phyloP scores from a whole-genome alignment of 257 asterid species.

The Solanum ahanhuiri region DNA sequence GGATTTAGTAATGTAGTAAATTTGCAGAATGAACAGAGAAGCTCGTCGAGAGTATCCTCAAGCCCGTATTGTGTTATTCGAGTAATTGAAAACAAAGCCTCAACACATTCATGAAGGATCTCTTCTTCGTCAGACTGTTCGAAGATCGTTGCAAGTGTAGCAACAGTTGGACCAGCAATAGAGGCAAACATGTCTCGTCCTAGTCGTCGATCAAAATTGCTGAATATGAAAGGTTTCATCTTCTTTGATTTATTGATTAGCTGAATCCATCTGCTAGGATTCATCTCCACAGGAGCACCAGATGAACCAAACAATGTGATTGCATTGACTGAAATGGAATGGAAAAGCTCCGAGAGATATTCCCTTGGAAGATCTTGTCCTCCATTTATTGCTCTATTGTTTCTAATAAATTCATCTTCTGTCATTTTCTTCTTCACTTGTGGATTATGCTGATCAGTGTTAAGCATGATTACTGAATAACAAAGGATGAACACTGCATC shows the following conservation, averaged over 20 bases:
- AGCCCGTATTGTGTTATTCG: conserved; percentile 75
- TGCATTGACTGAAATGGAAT: conserved; percentile 54
- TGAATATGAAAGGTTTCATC: conserved; percentile 40
- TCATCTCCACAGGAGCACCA: conserved; percentile 40
- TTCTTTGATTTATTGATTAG: conserved; percentile 53
- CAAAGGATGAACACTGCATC: conserved; percentile 70
- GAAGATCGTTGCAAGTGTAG: conserved; percentile 77
- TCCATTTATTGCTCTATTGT: conserved; percentile 67
- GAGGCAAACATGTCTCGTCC: conserved; percentile 88
- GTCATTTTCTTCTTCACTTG: conserved; percentile 98
- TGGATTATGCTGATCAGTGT: conserved; percentile 90
- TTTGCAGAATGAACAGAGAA: conserved; percentile 70
- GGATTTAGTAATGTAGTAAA: conserved; percentile 75
- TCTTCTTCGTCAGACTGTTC: conserved; percentile 83
- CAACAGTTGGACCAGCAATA: conserved; percentile 80
- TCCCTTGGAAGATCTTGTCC: conserved; percentile 90
- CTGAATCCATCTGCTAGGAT: conserved; percentile 81
- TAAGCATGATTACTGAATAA: conserved; percentile 87
- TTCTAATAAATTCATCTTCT: conserved; percentile 82
- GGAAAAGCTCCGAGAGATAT: conserved; percentile 73
- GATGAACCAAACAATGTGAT: conserved; percentile 34
- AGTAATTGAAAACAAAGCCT: conserved; percentile 67
- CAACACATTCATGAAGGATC: conserved; percentile 72
- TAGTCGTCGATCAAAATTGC: conserved; percentile 62
- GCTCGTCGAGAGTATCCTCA: conserved; percentile 83